Evolutionary conservation across 306 rosid species (phyloP).

Genomic region (Quercus parvula): DNA sequence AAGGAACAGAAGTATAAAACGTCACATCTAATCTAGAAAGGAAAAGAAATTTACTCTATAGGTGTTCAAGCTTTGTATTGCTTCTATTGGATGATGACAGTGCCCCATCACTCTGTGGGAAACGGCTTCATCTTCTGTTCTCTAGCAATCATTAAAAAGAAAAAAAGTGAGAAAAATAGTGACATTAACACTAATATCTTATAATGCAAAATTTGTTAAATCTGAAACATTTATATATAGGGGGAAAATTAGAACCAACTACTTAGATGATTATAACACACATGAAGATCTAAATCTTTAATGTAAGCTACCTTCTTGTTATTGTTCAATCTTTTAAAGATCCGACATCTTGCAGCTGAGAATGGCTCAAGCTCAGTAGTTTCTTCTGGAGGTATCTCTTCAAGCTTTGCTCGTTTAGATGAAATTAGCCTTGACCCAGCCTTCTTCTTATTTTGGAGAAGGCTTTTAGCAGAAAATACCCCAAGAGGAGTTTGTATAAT

Average conservation of each 20-base stretch:
- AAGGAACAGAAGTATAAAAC: background rate
- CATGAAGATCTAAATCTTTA: background rate
- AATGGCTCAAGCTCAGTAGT: slow-evolving; percentile 66
- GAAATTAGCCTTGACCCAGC: slow-evolving; percentile 87
- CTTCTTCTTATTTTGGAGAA: slow-evolving; percentile 76
- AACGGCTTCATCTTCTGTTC: slow-evolving; percentile 72
- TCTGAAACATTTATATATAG: background rate
- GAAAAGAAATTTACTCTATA: slow-evolving; percentile 50
- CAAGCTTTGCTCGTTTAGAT: slow-evolving; percentile 54
- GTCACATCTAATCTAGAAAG: slow-evolving; percentile 18
- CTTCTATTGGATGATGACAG: slow-evolving; percentile 67
- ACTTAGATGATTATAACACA: background rate
- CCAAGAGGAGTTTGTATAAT: slow-evolving; percentile 92
- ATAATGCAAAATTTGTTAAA: background rate
- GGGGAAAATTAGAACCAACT: too few species aligned
- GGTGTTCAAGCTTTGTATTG: slow-evolving; percentile 56
- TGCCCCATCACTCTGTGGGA: slow-evolving; percentile 67
- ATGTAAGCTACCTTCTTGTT: slow-evolving; percentile 65
- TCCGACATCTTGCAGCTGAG: slow-evolving; percentile 85
- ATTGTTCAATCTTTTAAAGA: slow-evolving; percentile 67
- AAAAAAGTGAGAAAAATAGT: slow-evolving; percentile 20
- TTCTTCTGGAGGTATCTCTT: slow-evolving; percentile 55
- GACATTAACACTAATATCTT: background rate
- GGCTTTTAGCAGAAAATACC: slow-evolving; percentile 88
- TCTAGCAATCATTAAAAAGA: slow-evolving; percentile 42